Base-by-base conservation (phyloP, 805 yeast genomes). In the Sungouiella thailandica region DNA sequence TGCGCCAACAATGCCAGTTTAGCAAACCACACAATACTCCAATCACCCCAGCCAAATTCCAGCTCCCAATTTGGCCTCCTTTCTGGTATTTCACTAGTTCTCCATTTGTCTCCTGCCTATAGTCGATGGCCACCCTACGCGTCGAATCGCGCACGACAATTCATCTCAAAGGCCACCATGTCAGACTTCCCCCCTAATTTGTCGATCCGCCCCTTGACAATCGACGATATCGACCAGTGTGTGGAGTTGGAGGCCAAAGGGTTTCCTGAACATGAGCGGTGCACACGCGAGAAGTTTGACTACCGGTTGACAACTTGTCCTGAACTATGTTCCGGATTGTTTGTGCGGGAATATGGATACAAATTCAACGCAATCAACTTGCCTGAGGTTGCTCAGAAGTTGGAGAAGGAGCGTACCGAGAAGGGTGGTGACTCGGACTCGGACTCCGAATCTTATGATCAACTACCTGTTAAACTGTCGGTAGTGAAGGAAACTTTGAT, bases 261-360 rank as follows among this genome's bases (percentile, higher is more conserved):
- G 5, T 87, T 89, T 58, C 77, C 83, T 2, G 77, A 74, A 23
- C 53, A 59, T 10, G 95, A 87, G 61, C 70, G 94, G 37, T 80
- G 85, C 28, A 55, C 84, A 9, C 52, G 50, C n/a, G 86, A 78
- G 32, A 79, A 74, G 44, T 58, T 67, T 35, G 63, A 61, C 43
- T 90, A 85, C 64, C 72, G 97, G 47, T 68, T 90, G 43, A 70
- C 71, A 1, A 77, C 66, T 4, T 89, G 97, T 55, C 97, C 97
- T 7, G 98, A 90, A 57, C 72, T 90, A 37, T 78, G 93, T 44
- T 77, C 89, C 5, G 97, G 97, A 2, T 68, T 93, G 36, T 93
- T 90, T 52, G 68, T 87, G 32, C 70, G 96, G 52, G 76, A 76
- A 36, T 83, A 82, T 58, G 65, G 53, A 19, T 60, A 65, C 48